Base-by-base conservation (phyloP, 805 yeast genomes). In the Barnettozyma wickerhamii region DNA sequence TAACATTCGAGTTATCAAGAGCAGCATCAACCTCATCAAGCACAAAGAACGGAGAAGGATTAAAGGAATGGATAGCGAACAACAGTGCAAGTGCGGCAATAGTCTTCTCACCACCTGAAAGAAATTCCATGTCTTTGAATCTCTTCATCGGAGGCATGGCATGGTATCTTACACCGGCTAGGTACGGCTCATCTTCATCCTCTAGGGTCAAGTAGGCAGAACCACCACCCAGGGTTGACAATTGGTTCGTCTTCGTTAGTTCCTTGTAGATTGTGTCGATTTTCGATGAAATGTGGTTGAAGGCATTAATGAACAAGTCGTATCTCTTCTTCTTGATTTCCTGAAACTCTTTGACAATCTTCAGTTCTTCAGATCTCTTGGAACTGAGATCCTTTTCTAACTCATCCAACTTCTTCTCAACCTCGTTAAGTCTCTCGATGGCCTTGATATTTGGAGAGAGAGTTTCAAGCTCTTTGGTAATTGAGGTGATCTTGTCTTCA, bases 21-120 rank as follows among this genome's bases (percentile, higher is more conserved):
- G 98, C 98, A 0, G 99, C 98, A 65, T 93, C 99, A n/a, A 93
- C 89, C 63, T 93, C 99, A 60, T 93, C 99, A 32, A 93, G 67
- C 0, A 93, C 95, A 58, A 93, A 91, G 59, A 93, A 93, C 24
- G 99, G 99, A 1, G 96, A 83, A 3, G 97, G 97, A 38, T 82
- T 91, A 63, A 68, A 84, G 0, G 95, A 81, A 59, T 93, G 97
- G 31, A 90, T 79, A 0, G 98, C 90, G 65, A 93, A 93, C 35
- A 93, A 62, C 47, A 93, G 67, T 0, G 98, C 97, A 48, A 93
- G 66, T 0, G 99, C 99, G 2, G 99, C 99, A 60, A 93, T 82
- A 2, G 97, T 86, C 58, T 90, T 89, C 58, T 93, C 99, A 41
- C 99, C 99, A 40, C 99, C 99, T 1, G 96, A 88, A 18, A 93